Conservation (phyloP, 1,139 yeast species). For the Meyerozyma athensensis region DNA sequence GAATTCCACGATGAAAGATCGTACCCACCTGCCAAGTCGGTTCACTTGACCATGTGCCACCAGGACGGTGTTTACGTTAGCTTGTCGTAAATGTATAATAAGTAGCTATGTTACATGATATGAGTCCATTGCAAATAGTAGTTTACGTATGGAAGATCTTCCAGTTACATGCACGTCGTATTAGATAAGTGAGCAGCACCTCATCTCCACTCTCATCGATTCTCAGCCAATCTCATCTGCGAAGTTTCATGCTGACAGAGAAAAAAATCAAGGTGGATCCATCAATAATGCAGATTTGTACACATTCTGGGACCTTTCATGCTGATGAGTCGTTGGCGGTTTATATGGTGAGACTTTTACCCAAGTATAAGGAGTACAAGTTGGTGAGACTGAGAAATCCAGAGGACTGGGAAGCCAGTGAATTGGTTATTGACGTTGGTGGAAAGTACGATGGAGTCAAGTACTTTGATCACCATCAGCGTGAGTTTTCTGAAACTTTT, state of each 20-base stretch:
- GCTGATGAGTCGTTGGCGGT: constrained; percentile 98
- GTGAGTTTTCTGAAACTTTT: constrained; percentile 45
- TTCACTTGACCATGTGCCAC: constrained; percentile 33
- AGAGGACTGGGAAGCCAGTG: constrained; percentile 77
- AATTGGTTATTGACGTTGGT: constrained; percentile 90
- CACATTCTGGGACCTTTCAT: constrained; percentile 93
- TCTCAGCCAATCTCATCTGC: constrained; percentile 3
- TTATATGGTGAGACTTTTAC: constrained; percentile 70
- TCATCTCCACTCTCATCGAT: too few species aligned
- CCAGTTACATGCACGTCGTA: too few species aligned
- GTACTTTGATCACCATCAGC: constrained; percentile 94
- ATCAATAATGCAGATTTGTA: constrained; percentile 55
- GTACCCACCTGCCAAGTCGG: constrained; percentile 30
- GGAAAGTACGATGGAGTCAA: constrained; percentile 89
- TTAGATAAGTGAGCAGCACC: too few species aligned
- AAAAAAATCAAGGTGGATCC: constrained; percentile 19
- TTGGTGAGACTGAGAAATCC: constrained; percentile 83
- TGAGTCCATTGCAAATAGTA: neutral
- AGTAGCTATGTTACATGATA: neutral
- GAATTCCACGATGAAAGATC: constrained; percentile 18
- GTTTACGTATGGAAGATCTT: neutral
- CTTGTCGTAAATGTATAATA: constrained; percentile 1
- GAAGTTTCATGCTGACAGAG: constrained; percentile 2
- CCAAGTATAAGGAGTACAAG: constrained; percentile 60
- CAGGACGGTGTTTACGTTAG: constrained; percentile 23